phyloP scores from a whole-genome alignment of 257 asterid species.

The Verbascum thapsus region DNA sequence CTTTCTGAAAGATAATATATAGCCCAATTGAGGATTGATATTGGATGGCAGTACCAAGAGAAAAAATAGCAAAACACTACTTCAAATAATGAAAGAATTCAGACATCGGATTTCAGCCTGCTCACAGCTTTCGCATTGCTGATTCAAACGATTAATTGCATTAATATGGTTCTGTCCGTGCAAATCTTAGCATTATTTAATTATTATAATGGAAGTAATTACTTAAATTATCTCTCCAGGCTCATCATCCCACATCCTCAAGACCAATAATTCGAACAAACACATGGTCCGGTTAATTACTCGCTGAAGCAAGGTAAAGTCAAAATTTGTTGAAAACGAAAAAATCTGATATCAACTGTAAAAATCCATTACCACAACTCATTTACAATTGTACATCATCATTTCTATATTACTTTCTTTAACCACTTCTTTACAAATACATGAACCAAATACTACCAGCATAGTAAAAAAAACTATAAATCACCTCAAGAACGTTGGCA shows the following conservation, averaged over 20 bases:
- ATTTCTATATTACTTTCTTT: background rate
- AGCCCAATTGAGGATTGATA: slow-evolving; percentile 3
- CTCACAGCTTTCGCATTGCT: background rate
- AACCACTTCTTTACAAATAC: slow-evolving; percentile 27
- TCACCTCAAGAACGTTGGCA: slow-evolving; percentile 91
- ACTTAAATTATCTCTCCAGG: background rate
- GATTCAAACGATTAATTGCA: background rate
- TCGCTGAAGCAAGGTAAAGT: background rate
- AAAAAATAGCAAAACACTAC: slow-evolving; percentile 1
- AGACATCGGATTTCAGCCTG: background rate
- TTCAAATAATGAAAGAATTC: background rate
- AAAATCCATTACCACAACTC: slow-evolving; percentile 26
- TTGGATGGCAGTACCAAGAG: background rate
- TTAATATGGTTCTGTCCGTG: background rate
- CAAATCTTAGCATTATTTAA: background rate
- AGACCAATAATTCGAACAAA: too few relatives aligned
- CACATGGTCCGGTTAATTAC: background rate
- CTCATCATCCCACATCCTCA: background rate
- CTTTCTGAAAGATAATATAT: background rate
- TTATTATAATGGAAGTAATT: slow-evolving; percentile 1
- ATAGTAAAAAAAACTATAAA: slow-evolving; percentile 38
- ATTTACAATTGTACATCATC: slow-evolving; percentile 35
- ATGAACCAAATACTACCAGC: slow-evolving; percentile 34
- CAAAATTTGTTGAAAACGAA: background rate
- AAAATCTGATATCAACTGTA: background rate